A percentile compares a stretch with the other conserved stretches of the same genome.
These are phyloP conservation scores for Cyclocybe aegerita DNA, from an alignment of 768 basidiomycete genomes.

Conservation along the genomic window DNA sequence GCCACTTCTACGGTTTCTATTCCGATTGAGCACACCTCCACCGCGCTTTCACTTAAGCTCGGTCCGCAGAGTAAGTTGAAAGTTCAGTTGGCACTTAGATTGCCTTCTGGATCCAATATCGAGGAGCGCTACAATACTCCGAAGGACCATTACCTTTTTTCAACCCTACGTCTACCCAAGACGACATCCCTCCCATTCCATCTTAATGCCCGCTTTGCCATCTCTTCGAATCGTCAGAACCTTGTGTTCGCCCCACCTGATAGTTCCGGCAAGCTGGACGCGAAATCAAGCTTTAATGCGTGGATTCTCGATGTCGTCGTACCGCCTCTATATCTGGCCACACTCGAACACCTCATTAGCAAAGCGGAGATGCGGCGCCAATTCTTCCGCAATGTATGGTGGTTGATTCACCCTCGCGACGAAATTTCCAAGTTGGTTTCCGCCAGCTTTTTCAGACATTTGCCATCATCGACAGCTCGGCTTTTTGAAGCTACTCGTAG, in stretches of 20 bases:
- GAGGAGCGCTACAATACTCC: neutral
- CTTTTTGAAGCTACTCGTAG: slow-evolving; percentile 7
- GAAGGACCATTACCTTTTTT: slow-evolving; percentile 29
- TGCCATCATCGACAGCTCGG: neutral
- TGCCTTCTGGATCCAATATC: neutral
- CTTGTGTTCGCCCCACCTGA: slow-evolving; percentile 38
- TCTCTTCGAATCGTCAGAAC: slow-evolving; percentile 41
- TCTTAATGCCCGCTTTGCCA: slow-evolving; percentile 42
- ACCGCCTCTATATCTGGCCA: slow-evolving; percentile 35
- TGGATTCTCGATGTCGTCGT: slow-evolving; percentile 39
- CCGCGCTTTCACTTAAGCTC: slow-evolving; percentile 11
- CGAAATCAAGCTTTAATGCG: slow-evolving; percentile 36
- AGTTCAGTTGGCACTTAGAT: slow-evolving; percentile 12
- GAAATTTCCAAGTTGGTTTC: slow-evolving; percentile 10
- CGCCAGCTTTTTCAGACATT: slow-evolving; percentile 16
- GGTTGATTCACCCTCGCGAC: slow-evolving; percentile 11
- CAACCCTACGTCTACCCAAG: slow-evolving; percentile 40
- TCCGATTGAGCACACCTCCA: slow-evolving; percentile 6
- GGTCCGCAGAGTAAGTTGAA: neutral
- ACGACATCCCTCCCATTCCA: slow-evolving; percentile 41
- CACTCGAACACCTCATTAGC: slow-evolving; percentile 26
- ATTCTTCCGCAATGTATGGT: slow-evolving; percentile 3
- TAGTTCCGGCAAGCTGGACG: slow-evolving; percentile 6
- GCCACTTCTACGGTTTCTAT: slow-evolving; percentile 5
- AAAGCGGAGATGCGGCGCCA: neutral